These are phyloP conservation scores for Lodderomyces oxycetoniae DNA, from an alignment of 1,139 yeast species.

Conservation along the genomic window DNA sequence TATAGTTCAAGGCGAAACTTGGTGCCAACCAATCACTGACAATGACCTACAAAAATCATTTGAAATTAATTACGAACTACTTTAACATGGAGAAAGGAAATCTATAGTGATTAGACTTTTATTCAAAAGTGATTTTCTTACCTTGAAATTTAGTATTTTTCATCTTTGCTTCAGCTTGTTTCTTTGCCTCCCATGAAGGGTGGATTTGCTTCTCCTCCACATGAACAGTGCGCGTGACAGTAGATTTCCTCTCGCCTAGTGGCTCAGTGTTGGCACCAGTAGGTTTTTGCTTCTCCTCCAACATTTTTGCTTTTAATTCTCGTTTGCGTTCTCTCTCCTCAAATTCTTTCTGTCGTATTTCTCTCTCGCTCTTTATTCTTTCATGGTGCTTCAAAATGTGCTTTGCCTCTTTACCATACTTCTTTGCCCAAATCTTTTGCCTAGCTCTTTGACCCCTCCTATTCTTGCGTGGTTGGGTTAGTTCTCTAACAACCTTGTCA, in stretches of 20 bases:
- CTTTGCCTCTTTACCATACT: conserved; percentile 79
- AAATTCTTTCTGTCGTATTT: conserved; percentile 56
- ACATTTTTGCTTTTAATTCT: conserved; percentile 45
- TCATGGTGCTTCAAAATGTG: conserved; percentile 67
- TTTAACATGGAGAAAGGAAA: conserved; percentile 12
- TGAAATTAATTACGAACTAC: conserved; percentile 23
- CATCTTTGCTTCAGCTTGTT: conserved; percentile 59
- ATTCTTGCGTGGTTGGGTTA: conserved; percentile 60
- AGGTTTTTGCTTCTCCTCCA: conserved; percentile 27
- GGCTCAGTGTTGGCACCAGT: conserved; percentile 41
- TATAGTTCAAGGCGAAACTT: conserved; percentile 63
- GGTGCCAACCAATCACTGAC: conserved; percentile 45
- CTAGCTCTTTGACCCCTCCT: conserved; percentile 97
- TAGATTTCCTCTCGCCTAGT: conserved; percentile 30
- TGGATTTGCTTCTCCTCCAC: conserved; percentile 42
- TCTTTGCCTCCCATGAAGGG: conserved; percentile 96
- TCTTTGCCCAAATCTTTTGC: conserved; percentile 91
- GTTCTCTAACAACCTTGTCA: conserved; percentile 56
- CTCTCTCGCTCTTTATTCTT: conserved; percentile 50
- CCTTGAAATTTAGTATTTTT: conserved; percentile 72
- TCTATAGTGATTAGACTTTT: conserved; percentile 3
- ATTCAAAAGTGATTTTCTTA: conserved; percentile 73
- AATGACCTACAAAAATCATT: conserved; percentile 26
- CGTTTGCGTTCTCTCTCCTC: conserved; percentile 72
- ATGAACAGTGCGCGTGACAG: conserved; percentile 5